These are phyloP conservation scores for Jaenimonas drosophilae DNA, from an alignment of 208 protist species.

Conservation along the genomic window DNA sequence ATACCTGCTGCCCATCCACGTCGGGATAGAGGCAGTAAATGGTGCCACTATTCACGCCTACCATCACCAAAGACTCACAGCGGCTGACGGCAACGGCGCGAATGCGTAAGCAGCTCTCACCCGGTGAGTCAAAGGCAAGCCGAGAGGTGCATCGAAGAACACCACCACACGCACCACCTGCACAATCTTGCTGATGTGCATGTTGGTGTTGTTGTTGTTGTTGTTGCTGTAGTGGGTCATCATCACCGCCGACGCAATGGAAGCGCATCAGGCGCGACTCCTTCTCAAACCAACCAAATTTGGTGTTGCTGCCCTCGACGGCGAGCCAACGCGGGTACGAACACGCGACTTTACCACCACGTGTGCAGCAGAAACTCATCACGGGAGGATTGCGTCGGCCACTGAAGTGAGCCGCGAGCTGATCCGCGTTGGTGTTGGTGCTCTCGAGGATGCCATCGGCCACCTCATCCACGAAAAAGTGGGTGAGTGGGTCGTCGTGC, in stretches of 20 bases:
- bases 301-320: constrained; percentile 46
- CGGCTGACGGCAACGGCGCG: constrained; percentile 39
- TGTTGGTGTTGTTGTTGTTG: no score
- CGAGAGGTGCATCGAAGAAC: constrained; percentile 52
- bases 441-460: not conserved
- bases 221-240: no score
- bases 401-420: not conserved
- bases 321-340: constrained; percentile 29
- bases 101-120: constrained; percentile 37
- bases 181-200: no score
- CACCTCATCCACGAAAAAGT: constrained; percentile 11
- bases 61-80: constrained; percentile 52
- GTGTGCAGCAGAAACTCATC: constrained; percentile 16
- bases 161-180: no score
- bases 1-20: constrained; percentile 9
- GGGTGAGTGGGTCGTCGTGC: constrained; percentile 19
- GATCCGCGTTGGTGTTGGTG: not conserved
- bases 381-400: no score
- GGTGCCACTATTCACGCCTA: constrained; percentile 46
- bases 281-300: constrained; percentile 50
- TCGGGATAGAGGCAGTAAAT: constrained; percentile 65
- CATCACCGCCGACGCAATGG: constrained; percentile 14
- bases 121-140: constrained; percentile 27
- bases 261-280: constrained; percentile 60
- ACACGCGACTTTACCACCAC: constrained; percentile 6